Base-by-base conservation (phyloP, 345 rosid species). In the Crucihimalaya himalaica region DNA sequence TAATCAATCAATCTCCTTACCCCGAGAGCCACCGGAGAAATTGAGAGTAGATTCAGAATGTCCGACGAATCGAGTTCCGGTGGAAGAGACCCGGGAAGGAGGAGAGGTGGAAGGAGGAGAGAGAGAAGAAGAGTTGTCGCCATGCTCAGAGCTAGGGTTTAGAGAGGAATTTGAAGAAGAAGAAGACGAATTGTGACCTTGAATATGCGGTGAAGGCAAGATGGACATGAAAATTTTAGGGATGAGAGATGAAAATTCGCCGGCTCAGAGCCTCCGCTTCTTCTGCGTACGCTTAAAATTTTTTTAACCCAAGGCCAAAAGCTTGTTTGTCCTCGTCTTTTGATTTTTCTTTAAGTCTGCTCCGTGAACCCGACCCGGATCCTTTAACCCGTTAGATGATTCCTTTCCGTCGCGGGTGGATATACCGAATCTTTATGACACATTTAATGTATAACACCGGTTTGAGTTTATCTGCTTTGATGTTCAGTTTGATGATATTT, bases 211-310 rank as follows among this genome's bases (percentile, higher is more conserved):
- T 34, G 31, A 65, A 82, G 95, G 93, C 91, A 83, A 88, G 95
- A 91, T 89, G 98, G 96, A 91, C 98, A 91, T 94, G 93, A 94
- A 94, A 70, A 87, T 16, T 75, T 70, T 78, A 67, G 70, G 75
- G 76, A 79, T 79, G 50, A 34, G 42, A 61, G 39, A 37, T 3
- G 1, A 27, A 27, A 32, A 35, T 71, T 71, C 53, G 62, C 79
- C 71, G 71, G 79, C 79, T 75, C 68, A 68, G 76, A 76, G 79
- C 83, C 81, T 58, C 61, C 64, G 72, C 72, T 75, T 53, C 65
- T 37, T 76, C 50, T 76, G 6, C 28, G 10, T 11, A 1, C 28
- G 16, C 48, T 42, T 51, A 2, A 37, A 0, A 5, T 14, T 35
- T 50, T 46, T 56, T 56, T 48, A 40, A 28, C 45, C 37, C 8